Percentiles rank a stretch among this genome's conserved stretches.
phyloP scores from a whole-genome alignment of 1,284 basidiomycete species.

The Neotropicomus parvogracilis region DNA sequence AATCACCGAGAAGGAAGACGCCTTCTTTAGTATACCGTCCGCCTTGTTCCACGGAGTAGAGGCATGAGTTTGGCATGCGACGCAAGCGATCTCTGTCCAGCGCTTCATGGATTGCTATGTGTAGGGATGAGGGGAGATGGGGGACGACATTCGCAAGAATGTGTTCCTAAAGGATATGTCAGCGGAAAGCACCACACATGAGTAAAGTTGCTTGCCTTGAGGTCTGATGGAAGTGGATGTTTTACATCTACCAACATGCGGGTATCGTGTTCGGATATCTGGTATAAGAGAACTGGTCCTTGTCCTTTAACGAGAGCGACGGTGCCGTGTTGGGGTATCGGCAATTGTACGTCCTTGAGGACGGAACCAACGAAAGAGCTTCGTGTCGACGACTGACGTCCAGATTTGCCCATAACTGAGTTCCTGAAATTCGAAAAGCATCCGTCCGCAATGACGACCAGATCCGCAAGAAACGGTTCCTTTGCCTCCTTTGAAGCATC shows the following conservation, averaged over 20 bases:
- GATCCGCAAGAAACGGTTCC: slow-evolving; percentile 61
- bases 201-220: slow-evolving; percentile 52
- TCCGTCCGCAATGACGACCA: slow-evolving; percentile 92
- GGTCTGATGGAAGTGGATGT: slow-evolving; percentile 77
- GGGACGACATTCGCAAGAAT: slow-evolving; percentile 74
- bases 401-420: slow-evolving; percentile 41
- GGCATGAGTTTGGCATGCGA: slow-evolving; percentile 95
- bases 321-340: slow-evolving; percentile 72
- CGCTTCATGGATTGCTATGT: slow-evolving; percentile 57
- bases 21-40: slow-evolving; percentile 57
- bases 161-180: slow-evolving; percentile 46
- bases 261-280: slow-evolving; percentile 79
- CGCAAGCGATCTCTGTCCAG: slow-evolving; percentile 73
- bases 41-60: slow-evolving; percentile 84
- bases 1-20: slow-evolving; percentile 87
- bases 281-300: slow-evolving; percentile 75
- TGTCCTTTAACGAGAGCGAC: slow-evolving; percentile 61
- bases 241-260: slow-evolving; percentile 94
- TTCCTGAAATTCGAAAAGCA: slow-evolving; percentile 87
- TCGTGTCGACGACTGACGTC: slow-evolving; percentile 46
- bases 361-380: slow-evolving; percentile 73
- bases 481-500: slow-evolving; percentile 37
- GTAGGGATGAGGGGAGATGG: slow-evolving; percentile 72
- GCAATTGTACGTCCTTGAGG: slow-evolving; percentile 62
- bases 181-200: not conserved